Evolutionary conservation across 371 early-diverging fungal genomes (phyloP), one percentile per base, ranked within the genome.

Genomic region (Mucor lusitanicus): DNA sequence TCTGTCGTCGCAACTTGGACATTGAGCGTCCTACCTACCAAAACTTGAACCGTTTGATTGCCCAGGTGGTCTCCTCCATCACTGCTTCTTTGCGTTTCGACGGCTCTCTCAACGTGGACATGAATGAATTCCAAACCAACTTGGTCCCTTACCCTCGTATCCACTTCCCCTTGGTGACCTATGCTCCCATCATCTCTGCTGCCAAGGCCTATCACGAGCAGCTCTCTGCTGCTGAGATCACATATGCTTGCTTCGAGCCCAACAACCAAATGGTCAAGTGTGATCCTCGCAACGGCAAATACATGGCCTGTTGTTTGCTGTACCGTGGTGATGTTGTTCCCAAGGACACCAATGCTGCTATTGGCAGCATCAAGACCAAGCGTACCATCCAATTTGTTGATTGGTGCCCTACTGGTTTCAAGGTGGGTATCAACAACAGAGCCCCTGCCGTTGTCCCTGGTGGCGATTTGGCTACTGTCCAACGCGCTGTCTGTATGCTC

Each of bases 11-110:
- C 77, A 98, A 97, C 89, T 86, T 99, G 61, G 99, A 97, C 81
- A 97, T 99, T 77, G 92, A 92, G 75, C 93, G 97, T 63, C 99
- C 99, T 67, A 91, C 93, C 65, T 99, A 97, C 89, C 88, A 90
- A 76, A 96, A 99, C 84, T 88, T 99, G 64, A 99, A 99, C 88
- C 88, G 98, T 72, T 87, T 99, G 72, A 97, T 99, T 79, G 98
- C 99, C 64, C 99, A 99, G 85, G 98, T 99, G 58, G 99, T 99
- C 59, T 98, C 98, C 58, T 98, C 99, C 71, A 97, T 99, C 89
- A 99, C 99, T 54, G 97, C 99, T 32, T 97, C 99, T 63, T 92
- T 99, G 68, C 94, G 99, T 80, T 99, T 99, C 85, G 94, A 95
- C 62, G 98, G 98, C 64, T 90, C 92, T 44, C 85, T 97, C 70